These are phyloP conservation scores for Lactarius vividus DNA, from an alignment of 768 basidiomycete genomes.

Conservation along the genomic window DNA sequence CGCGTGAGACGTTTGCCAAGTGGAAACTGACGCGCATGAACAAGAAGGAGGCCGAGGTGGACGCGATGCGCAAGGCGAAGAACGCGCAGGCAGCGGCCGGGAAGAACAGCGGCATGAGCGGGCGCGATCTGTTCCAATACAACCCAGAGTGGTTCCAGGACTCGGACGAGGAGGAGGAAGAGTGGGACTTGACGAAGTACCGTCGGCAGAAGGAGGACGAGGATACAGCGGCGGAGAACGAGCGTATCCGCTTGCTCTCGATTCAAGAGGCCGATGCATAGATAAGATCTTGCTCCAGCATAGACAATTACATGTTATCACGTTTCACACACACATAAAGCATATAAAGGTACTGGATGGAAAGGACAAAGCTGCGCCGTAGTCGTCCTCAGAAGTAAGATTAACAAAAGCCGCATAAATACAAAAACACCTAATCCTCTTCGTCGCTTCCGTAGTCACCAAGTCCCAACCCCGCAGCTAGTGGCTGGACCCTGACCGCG, in stretches of 20 bases:
- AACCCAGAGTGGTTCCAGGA: conserved; percentile 94
- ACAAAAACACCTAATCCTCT: conserved; percentile 37
- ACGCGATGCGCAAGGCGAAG: conserved; percentile 79
- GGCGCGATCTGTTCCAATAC: conserved; percentile 96
- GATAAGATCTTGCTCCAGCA: conserved; percentile 32
- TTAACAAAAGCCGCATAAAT: neutral
- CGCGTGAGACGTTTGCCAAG: conserved; percentile 81
- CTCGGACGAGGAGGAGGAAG: conserved; percentile 53
- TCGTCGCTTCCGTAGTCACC: conserved; percentile 79
- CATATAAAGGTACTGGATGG: neutral
- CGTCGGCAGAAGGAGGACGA: conserved; percentile 61
- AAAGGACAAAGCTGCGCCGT: neutral
- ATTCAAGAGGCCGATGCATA: conserved; percentile 37
- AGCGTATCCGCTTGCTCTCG: conserved; percentile 46
- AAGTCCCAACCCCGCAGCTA: conserved; percentile 54
- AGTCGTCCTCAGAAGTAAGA: neutral
- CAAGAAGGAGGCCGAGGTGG: conserved; percentile 90
- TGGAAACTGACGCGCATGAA: conserved; percentile 97
- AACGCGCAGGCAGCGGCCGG: conserved; percentile 79
- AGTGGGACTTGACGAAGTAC: conserved; percentile 54
- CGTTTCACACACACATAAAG: conserved; percentile 4
- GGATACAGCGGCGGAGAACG: conserved; percentile 51
- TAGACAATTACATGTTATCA: conserved; percentile 1
- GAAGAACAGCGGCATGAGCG: conserved; percentile 91
- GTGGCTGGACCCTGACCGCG: conserved; percentile 35